phyloP scores from a whole-genome alignment of 2,329 filamentous ascomycete genomes.

The Cladosporium sp. region DNA sequence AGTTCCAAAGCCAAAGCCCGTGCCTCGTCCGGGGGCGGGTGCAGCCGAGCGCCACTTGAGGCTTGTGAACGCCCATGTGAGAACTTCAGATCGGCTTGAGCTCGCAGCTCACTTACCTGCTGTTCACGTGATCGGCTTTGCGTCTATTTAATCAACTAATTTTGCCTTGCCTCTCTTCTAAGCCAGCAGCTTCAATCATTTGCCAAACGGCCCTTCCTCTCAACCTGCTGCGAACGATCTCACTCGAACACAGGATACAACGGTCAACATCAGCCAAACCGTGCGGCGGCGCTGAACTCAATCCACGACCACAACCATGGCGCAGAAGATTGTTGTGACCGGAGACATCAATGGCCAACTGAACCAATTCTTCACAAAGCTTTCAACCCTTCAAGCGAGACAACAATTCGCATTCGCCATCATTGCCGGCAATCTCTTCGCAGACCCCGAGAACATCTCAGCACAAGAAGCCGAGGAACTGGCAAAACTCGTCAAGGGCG shows the following conservation, averaged over 20 bases:
- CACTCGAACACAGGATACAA: not conserved
- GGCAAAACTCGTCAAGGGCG: slow-evolving; percentile 60
- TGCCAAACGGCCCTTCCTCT: not conserved
- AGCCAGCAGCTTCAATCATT: too few relatives aligned
- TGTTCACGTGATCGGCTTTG: too few relatives aligned
- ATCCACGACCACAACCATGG: slow-evolving; percentile 1
- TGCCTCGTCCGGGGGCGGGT: slow-evolving; percentile 1
- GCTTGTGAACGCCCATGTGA: too few relatives aligned
- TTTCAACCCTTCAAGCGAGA: slow-evolving; percentile 74
- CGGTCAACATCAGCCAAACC: slow-evolving; percentile 4
- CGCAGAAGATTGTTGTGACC: slow-evolving; percentile 55
- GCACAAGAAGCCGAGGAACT: slow-evolving; percentile 39
- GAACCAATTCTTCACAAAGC: slow-evolving; percentile 68
- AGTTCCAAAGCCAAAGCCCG: not conserved
- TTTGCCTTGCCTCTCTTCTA: too few relatives aligned
- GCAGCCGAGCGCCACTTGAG: not conserved
- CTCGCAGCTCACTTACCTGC: too few relatives aligned
- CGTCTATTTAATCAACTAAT: too few relatives aligned
- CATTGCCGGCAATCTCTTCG: slow-evolving; percentile 77
- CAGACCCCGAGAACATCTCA: slow-evolving; percentile 39
- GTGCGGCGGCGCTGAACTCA: not conserved
- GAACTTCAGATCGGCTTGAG: too few relatives aligned
- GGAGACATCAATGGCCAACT: slow-evolving; percentile 79
- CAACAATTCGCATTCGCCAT: slow-evolving; percentile 84
- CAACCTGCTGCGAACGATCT: not conserved